Evolutionary conservation across 2,329 filamentous ascomycete genomes (phyloP).

Genomic region (Eutypella sp.): DNA sequence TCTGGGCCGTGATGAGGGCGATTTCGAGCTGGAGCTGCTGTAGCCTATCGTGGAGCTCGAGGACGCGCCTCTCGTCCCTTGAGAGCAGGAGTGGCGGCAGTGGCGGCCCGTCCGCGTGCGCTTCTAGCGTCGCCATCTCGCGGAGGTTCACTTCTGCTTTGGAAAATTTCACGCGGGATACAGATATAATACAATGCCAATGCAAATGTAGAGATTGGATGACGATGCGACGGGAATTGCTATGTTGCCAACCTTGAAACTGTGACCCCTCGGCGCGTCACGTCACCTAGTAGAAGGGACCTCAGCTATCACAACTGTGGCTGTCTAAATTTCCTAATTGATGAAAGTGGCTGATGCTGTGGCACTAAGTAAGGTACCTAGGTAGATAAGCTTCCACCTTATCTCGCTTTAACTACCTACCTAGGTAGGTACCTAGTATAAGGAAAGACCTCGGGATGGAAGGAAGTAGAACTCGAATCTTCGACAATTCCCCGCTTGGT

Average conservation of each 20-base stretch:
- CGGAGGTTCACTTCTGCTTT: background rate
- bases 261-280: no score
- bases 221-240: no score
- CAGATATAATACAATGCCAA: no score
- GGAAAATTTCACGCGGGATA: constrained; percentile 5
- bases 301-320: no score
- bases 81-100: constrained; percentile 49
- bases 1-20: constrained; percentile 55
- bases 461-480: no score
- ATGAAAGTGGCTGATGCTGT: background rate
- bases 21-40: constrained; percentile 69
- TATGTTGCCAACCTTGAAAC: no score
- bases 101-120: constrained; percentile 13
- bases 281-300: no score
- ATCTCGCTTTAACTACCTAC: background rate
- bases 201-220: no score
- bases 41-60: constrained; percentile 67
- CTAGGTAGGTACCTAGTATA: background rate
- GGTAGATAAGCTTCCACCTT: background rate
- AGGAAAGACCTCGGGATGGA: background rate
- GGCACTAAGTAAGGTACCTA: background rate
- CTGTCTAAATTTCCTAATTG: background rate
- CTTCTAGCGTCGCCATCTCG: constrained; percentile 23
- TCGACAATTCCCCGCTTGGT: no score
- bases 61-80: constrained; percentile 58